A percentile compares a stretch with the other conserved stretches of the same genome.
Evolutionary conservation across 129 eudicot genomes (phyloP).

Genomic region (Saussurea involucrata): DNA sequence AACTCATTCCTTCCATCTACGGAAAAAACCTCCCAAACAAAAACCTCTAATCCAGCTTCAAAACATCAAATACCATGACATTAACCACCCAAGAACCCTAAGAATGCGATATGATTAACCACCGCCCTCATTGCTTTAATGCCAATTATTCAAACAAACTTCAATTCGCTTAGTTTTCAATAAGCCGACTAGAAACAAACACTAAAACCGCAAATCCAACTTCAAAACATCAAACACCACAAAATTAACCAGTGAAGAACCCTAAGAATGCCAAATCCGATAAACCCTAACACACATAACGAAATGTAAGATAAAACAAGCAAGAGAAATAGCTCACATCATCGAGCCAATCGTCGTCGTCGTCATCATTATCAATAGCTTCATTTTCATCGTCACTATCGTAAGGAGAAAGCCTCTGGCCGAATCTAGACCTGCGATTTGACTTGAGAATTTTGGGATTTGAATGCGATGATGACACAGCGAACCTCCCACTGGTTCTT

Average conservation of each 20-base stretch:
- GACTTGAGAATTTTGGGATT: slow-evolving; percentile 72
- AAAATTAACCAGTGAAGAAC: neutral
- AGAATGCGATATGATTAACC: neutral
- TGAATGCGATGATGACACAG: slow-evolving; percentile 68
- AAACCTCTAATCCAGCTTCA: neutral
- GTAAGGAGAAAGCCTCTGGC: slow-evolving; percentile 56
- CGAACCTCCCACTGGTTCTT: slow-evolving; percentile 9
- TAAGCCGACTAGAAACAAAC: neutral
- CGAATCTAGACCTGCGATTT: slow-evolving; percentile 59
- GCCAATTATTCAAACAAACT: neutral
- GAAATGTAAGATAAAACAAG: neutral
- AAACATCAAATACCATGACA: neutral
- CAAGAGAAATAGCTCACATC: slow-evolving; percentile 34
- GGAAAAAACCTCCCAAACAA: no score
- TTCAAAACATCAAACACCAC: neutral
- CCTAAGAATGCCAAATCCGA: neutral
- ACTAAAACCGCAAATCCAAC: neutral
- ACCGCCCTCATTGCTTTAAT: neutral
- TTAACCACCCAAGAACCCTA: neutral
- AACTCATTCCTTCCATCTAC: no score
- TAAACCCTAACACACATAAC: neutral
- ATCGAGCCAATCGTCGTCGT: slow-evolving; percentile 38
- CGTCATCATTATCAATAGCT: slow-evolving; percentile 21
- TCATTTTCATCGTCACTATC: slow-evolving; percentile 47
- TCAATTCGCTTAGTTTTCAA: neutral